These are phyloP conservation scores for Lachnellula willkommii DNA, from an alignment of 2,329 filamentous ascomycete genomes.

Conservation along the genomic window DNA sequence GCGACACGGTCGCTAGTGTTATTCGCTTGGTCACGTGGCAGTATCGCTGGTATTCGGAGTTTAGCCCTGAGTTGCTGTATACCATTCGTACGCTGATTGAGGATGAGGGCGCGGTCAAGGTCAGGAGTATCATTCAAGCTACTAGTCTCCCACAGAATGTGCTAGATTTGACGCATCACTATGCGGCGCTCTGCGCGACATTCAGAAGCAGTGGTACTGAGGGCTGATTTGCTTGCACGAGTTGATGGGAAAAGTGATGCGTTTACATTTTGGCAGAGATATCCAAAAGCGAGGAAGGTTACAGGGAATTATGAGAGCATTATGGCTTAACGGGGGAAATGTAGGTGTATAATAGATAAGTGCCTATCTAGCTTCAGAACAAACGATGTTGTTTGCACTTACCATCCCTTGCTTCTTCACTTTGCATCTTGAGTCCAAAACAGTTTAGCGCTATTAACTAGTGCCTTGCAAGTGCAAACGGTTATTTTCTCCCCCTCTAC, in stretches of 20 bases:
- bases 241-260: neutral
- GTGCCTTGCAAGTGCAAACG: neutral
- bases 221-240: slow-evolving; percentile 17
- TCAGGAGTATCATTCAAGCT: slow-evolving; percentile 93
- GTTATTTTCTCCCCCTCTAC: neutral
- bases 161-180: slow-evolving; percentile 91
- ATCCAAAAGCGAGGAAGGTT: neutral
- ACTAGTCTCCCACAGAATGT: slow-evolving; percentile 91
- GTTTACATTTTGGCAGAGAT: neutral
- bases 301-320: neutral
- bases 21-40: slow-evolving; percentile 96
- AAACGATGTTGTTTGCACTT: neutral
- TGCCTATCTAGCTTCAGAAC: neutral
- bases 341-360: slow-evolving; percentile 1
- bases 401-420: neutral
- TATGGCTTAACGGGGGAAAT: neutral
- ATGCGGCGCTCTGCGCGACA: slow-evolving; percentile 87
- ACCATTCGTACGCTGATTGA: slow-evolving; percentile 90
- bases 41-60: slow-evolving; percentile 99
- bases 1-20: slow-evolving; percentile 76
- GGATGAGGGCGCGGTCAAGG: slow-evolving; percentile 94
- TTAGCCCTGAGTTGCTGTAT: slow-evolving; percentile 84
- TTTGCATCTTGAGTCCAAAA: too few relatives aligned
- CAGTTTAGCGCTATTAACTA: neutral
- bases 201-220: slow-evolving; percentile 79